Conservation (phyloP, 805 yeast genomes). For the Maudiozyma saulgeensis region DNA sequence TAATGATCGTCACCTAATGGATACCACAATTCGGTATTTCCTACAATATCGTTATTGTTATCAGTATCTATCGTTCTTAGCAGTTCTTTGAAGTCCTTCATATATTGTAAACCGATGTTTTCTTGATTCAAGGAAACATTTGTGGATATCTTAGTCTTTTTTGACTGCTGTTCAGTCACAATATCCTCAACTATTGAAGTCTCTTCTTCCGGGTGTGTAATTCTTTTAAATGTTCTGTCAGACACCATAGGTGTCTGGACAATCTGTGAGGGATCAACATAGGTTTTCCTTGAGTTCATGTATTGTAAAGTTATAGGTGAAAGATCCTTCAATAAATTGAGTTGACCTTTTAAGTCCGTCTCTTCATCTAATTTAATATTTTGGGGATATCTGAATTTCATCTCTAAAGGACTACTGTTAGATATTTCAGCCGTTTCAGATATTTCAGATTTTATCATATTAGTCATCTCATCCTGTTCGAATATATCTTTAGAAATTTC, state of each 20-base stretch:
- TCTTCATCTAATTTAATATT: not conserved
- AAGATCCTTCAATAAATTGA: not conserved
- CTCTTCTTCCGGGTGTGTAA: not conserved
- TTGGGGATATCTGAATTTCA: not conserved
- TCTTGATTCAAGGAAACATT: slow-evolving; percentile 18
- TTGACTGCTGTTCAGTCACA: not conserved
- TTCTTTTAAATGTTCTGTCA: not conserved
- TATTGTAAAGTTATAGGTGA: not conserved
- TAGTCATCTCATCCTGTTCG: not conserved
- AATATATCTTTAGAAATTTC: not conserved
- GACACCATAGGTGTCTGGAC: not conserved
- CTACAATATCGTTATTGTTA: not conserved
- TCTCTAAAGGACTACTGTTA: not conserved
- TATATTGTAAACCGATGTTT: slow-evolving; percentile 14
- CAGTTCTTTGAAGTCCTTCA: slow-evolving; percentile 14
- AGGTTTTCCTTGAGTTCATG: not conserved
- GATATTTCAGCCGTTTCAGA: not conserved
- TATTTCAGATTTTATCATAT: not conserved
- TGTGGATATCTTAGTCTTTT: slow-evolving; percentile 12
- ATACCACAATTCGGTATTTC: slow-evolving; percentile 16
- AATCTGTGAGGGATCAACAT: not conserved
- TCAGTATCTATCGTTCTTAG: slow-evolving; percentile 5
- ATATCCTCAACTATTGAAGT: not conserved
- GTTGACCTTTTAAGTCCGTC: not conserved
- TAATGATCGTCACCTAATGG: slow-evolving; percentile 5